Percentiles rank a stretch among this genome's conserved stretches.
These are phyloP conservation scores for Coemansia umbellata DNA, from an alignment of 192 early-diverging fungal species.

Conservation along the genomic window DNA sequence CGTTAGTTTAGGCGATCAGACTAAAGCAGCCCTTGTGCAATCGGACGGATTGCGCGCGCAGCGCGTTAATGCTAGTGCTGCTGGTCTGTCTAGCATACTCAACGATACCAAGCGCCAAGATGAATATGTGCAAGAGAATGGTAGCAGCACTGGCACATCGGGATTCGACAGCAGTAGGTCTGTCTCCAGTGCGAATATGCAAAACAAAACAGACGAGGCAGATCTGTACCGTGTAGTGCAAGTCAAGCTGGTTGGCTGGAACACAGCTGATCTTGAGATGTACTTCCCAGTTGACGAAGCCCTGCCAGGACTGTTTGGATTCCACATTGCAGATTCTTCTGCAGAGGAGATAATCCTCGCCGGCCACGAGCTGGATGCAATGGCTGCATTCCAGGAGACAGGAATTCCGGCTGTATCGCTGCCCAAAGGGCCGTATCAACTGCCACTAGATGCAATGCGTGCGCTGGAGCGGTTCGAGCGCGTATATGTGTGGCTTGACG, in stretches of 20 bases:
- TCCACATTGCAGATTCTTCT: conserved; percentile 51
- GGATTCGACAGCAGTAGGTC: no score
- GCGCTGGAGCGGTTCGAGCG: conserved; percentile 61
- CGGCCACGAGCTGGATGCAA: conserved; percentile 60
- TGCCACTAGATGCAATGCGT: conserved; percentile 57
- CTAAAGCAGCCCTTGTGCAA: not conserved
- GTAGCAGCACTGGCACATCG: no score
- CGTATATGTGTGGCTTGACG: conserved; percentile 67
- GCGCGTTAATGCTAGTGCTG: not conserved
- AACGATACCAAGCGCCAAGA: conserved; percentile 6
- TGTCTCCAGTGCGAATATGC: no score
- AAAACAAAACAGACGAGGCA: no score
- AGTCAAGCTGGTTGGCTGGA: conserved; percentile 51
- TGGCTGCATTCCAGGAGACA: conserved; percentile 64
- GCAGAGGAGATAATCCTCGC: conserved; percentile 54
- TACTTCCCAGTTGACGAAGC: conserved; percentile 54
- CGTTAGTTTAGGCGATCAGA: not conserved
- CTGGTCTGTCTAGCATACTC: conserved; percentile 20
- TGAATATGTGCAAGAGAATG: no score
- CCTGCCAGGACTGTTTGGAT: conserved; percentile 60
- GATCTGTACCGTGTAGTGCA: conserved; percentile 42
- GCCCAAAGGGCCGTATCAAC: conserved; percentile 54
- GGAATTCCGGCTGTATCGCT: conserved; percentile 59
- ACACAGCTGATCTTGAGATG: conserved; percentile 42
- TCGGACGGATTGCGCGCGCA: no score